Evolutionary conservation across 306 rosid genomes (phyloP).

Genomic region (Prunus mume): DNA sequence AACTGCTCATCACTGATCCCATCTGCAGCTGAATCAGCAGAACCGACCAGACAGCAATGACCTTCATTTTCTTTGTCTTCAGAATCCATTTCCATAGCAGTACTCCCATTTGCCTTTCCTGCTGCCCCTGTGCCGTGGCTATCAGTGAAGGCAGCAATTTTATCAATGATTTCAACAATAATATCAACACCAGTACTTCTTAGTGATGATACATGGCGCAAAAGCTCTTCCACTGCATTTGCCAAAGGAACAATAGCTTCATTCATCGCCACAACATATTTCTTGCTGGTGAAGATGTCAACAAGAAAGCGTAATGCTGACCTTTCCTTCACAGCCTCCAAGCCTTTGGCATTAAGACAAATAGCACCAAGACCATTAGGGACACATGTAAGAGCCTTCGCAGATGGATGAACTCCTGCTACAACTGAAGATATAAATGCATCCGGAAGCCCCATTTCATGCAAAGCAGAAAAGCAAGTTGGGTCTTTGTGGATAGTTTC

Average conservation of each 20-base stretch:
- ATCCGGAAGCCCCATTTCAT: conserved; percentile 92
- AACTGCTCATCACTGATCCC: conserved; percentile 69
- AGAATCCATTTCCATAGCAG: conserved; percentile 88
- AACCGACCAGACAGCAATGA: conserved; percentile 42
- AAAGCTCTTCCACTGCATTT: conserved; percentile 94
- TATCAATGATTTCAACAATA: conserved; percentile 72
- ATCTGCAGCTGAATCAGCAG: conserved; percentile 55
- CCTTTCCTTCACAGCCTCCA: conserved; percentile 78
- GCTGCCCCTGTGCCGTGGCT: conserved; percentile 41
- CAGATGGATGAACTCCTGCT: conserved; percentile 83
- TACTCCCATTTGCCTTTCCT: conserved; percentile 57
- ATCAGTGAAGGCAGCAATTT: conserved; percentile 65
- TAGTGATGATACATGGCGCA: conserved; percentile 83
- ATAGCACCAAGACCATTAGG: conserved; percentile 97
- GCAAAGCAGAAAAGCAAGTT: conserved; percentile 73
- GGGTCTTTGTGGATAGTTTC: conserved; percentile 98
- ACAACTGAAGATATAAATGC: conserved; percentile 82
- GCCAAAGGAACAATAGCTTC: conserved; percentile 93
- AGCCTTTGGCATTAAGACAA: conserved; percentile 89
- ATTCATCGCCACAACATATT: conserved; percentile 75
- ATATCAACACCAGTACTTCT: conserved; percentile 89
- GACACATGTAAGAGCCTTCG: conserved; percentile 84
- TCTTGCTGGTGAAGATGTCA: conserved; percentile 81
- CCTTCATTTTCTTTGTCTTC: conserved; percentile 59
- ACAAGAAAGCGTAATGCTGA: conserved; percentile 72